Evolutionary conservation across 208 protist species (phyloP).

Genomic region (Leishmania tarentolae): DNA sequence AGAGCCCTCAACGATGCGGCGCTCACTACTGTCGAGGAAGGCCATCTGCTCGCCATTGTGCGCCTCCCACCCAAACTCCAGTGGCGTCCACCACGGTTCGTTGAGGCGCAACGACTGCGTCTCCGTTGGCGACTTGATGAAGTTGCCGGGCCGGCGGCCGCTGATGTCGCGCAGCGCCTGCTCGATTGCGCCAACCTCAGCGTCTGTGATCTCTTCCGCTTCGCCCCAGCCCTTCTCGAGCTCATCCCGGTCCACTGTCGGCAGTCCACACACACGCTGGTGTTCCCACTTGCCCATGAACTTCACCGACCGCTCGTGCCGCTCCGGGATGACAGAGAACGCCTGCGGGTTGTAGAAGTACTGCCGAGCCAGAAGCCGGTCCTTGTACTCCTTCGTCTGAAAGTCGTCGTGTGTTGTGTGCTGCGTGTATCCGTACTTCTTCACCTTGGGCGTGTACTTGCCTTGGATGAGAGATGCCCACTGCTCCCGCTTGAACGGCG

Average conservation of each 20-base stretch:
- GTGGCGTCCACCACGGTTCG: conserved; percentile 82
- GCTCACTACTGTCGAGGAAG: conserved; percentile 68
- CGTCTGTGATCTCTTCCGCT: conserved; percentile 59
- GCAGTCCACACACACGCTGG: conserved; percentile 72
- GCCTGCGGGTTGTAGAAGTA: conserved; percentile 86
- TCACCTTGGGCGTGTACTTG: conserved; percentile 89
- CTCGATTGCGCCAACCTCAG: conserved; percentile 80
- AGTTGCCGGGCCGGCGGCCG: conserved; percentile 86
- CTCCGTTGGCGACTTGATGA: conserved; percentile 76
- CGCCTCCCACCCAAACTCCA: conserved; percentile 85
- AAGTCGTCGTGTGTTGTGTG: conserved; percentile 91
- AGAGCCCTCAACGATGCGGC: conserved; percentile 60
- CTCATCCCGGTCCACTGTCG: conserved; percentile 89
- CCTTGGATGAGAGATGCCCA: conserved; percentile 76
- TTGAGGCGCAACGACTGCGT: conserved; percentile 67
- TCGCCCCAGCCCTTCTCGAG: conserved; percentile 82
- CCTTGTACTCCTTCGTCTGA: conserved; percentile 91
- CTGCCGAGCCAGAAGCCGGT: conserved; percentile 79
- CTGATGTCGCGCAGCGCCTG: conserved; percentile 91
- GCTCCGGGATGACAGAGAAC: conserved; percentile 86
- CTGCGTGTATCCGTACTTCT: conserved; percentile 88
- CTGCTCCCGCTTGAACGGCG: conserved; percentile 77
- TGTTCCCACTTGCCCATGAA: conserved; percentile 87
- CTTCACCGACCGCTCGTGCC: conserved; percentile 57
- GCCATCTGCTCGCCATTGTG: conserved; percentile 76